phyloP scores from a whole-genome alignment of 768 basidiomycete genomes.

The Tylopilus rubrobrunneus region DNA sequence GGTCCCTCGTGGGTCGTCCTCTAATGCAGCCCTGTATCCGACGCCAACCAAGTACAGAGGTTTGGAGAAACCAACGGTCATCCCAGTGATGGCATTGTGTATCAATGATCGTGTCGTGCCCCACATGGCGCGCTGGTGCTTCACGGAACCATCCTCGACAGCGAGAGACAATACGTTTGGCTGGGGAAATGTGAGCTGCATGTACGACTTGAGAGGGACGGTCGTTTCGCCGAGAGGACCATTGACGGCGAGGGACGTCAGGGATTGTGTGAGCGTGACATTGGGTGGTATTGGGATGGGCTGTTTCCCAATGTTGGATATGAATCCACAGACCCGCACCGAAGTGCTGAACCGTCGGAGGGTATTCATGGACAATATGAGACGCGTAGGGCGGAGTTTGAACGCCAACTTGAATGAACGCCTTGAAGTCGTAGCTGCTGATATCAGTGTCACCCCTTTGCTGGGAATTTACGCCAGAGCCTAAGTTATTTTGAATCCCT shows the following conservation, averaged over 20 bases:
- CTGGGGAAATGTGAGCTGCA: slow-evolving; percentile 36
- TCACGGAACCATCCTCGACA: slow-evolving; percentile 58
- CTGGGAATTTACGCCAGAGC: no score
- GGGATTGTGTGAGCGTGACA: slow-evolving; percentile 38
- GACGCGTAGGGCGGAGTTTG: slow-evolving; percentile 9
- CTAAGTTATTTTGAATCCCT: no score
- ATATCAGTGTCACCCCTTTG: no score
- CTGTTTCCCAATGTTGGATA: slow-evolving; percentile 58
- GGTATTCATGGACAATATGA: slow-evolving; percentile 15
- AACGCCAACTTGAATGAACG: background rate
- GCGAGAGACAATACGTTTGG: slow-evolving; percentile 33
- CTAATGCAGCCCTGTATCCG: slow-evolving; percentile 85
- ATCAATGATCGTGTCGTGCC: slow-evolving; percentile 91
- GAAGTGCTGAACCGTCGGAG: slow-evolving; percentile 49
- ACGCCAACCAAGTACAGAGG: slow-evolving; percentile 91
- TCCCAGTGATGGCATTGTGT: slow-evolving; percentile 83
- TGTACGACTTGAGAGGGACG: slow-evolving; percentile 46
- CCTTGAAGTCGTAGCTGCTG: no score
- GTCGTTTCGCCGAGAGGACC: slow-evolving; percentile 53
- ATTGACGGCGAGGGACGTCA: slow-evolving; percentile 45
- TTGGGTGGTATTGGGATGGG: slow-evolving; percentile 53
- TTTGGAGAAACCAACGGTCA: slow-evolving; percentile 82
- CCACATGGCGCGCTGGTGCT: slow-evolving; percentile 88
- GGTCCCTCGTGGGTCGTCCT: slow-evolving; percentile 69
- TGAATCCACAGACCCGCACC: slow-evolving; percentile 42